Conservation (phyloP, 73 alveolate genomes). For the Tetrahymena elliotti region DNA sequence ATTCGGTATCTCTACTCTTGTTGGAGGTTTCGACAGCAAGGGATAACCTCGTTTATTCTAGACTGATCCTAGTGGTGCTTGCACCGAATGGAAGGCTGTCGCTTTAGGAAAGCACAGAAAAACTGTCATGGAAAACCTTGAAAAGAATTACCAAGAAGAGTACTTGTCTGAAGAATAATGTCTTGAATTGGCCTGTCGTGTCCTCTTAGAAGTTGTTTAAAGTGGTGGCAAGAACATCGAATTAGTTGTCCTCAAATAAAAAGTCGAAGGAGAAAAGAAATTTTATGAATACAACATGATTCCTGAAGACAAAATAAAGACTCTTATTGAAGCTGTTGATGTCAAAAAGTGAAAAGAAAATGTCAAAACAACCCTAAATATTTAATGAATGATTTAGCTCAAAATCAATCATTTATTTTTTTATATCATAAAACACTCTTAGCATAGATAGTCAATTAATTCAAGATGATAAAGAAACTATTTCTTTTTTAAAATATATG, state of each 20-base stretch:
- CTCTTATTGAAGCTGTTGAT: not conserved
- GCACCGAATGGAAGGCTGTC: slow-evolving; percentile 90
- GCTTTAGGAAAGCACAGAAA: slow-evolving; percentile 90
- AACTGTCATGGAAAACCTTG: slow-evolving; percentile 73
- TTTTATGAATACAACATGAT: not conserved
- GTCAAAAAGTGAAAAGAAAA: not conserved
- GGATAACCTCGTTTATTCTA: slow-evolving; percentile 70
- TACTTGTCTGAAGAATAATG: slow-evolving; percentile 58
- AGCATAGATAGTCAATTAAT: no score
- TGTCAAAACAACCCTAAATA: not conserved
- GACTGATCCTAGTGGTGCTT: slow-evolving; percentile 96
- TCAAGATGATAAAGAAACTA: not conserved
- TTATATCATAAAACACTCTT: no score
- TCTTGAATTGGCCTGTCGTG: slow-evolving; percentile 6
- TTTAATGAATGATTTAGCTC: not conserved
- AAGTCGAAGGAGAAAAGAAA: not conserved
- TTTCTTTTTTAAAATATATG: not conserved
- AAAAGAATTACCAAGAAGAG: slow-evolving; percentile 75
- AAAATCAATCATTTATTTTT: not conserved
- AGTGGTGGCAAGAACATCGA: slow-evolving; percentile 90
- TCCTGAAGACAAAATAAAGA: not conserved
- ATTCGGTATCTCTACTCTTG: slow-evolving; percentile 85
- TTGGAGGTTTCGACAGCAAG: slow-evolving; percentile 82
- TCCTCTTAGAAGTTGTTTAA: slow-evolving; percentile 88
- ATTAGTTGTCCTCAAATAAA: slow-evolving; percentile 69